Evolutionary conservation across 176 grass and related monocot genomes (phyloP).

Genomic region (Ampelocalamus luodianensis): DNA sequence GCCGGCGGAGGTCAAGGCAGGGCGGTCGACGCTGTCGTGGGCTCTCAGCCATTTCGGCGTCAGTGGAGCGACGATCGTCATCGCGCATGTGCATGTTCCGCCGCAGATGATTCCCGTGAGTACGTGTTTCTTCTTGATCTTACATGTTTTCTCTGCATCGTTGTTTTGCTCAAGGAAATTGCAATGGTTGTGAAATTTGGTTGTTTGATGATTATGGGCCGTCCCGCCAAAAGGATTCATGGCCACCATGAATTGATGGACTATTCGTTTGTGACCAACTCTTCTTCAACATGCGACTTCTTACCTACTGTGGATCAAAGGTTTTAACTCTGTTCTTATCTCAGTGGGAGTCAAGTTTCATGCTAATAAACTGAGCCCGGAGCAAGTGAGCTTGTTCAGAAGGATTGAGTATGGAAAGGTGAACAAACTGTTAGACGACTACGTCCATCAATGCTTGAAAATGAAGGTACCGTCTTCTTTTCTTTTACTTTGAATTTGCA

Average conservation of each 20-base stretch:
- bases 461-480: constrained; percentile 46
- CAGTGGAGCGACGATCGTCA: constrained; percentile 50
- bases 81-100: constrained; percentile 74
- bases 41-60: constrained; percentile 45
- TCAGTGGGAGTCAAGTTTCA: constrained; percentile 71
- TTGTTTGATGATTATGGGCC: no score
- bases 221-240: not conserved
- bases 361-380: constrained; percentile 39
- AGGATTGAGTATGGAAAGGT: constrained; percentile 57
- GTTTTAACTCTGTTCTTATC: constrained; percentile 12
- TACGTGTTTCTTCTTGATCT: constrained; percentile 46
- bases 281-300: not conserved
- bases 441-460: constrained; percentile 55
- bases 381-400: constrained; percentile 59
- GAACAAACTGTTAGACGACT: constrained; percentile 50
- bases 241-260: not conserved
- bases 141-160: not conserved
- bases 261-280: no score
- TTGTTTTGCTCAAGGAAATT: not conserved
- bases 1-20: constrained; percentile 52
- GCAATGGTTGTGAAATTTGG: not conserved
- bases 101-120: constrained; percentile 81
- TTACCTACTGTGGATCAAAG: not conserved
- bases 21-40: constrained; percentile 63
- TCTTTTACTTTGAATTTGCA: not conserved